A percentile compares a stretch with the other conserved stretches of the same genome.
These are phyloP conservation scores for Circinella umbellata DNA, from an alignment of 371 early-diverging fungal genomes.

Conservation along the genomic window DNA sequence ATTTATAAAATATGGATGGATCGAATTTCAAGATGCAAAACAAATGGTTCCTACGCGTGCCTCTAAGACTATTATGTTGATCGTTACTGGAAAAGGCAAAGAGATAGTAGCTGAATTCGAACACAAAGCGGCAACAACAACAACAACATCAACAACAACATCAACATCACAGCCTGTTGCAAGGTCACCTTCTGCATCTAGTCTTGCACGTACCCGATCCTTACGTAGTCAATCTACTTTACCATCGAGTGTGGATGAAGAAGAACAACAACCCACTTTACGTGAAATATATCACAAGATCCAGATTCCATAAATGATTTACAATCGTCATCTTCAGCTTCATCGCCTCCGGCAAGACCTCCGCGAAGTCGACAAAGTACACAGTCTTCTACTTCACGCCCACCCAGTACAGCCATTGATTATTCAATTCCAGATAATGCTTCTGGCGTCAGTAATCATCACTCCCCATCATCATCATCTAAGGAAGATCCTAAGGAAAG, in stretches of 20 bases:
- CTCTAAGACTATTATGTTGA: slow-evolving; percentile 20
- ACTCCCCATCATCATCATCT: not conserved
- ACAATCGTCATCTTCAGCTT: not conserved
- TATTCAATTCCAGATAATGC: not conserved
- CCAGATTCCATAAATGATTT: slow-evolving; percentile 15
- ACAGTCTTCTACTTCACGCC: slow-evolving; percentile 10
- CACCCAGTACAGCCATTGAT: slow-evolving; percentile 21
- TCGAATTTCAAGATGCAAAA: slow-evolving; percentile 46
- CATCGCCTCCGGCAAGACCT: slow-evolving; percentile 8
- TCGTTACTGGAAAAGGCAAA: slow-evolving; percentile 29
- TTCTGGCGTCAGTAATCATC: not conserved
- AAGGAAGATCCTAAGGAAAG: slow-evolving; percentile 23
- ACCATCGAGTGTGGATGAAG: not conserved
- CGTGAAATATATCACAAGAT: slow-evolving; percentile 30
- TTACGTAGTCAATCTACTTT: slow-evolving; percentile 4
- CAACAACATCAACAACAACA: not conserved
- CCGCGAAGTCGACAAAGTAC: not conserved
- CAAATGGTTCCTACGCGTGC: slow-evolving; percentile 13
- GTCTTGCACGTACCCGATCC: slow-evolving; percentile 11
- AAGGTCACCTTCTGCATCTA: slow-evolving; percentile 2
- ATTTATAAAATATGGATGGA: slow-evolving; percentile 61
- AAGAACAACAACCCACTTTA: slow-evolving; percentile 26
- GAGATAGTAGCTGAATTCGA: slow-evolving; percentile 23
- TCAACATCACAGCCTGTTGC: slow-evolving; percentile 6
- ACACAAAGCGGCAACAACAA: not conserved